Evolutionary conservation across 2,329 filamentous ascomycete species (phyloP), one percentile per base, ranked within the genome.

Genomic region (Paraphaeosphaeria minitans): DNA sequence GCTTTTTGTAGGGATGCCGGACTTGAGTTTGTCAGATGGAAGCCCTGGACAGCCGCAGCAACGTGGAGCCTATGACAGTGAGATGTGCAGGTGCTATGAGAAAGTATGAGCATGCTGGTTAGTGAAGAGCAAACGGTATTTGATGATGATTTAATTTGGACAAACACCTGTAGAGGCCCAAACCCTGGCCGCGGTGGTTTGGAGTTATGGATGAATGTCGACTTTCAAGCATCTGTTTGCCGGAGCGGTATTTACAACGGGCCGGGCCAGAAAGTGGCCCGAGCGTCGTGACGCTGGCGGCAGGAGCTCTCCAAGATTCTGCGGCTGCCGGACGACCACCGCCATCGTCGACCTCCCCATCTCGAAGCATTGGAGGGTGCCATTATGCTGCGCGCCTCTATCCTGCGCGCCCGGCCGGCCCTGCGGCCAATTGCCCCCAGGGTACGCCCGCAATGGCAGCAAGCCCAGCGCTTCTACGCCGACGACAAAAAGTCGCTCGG

Each of bases 331-430:
- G 35, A 62, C 65, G 57, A 10, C 51, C 60, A 48, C 55, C 60
- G 52, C 35, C 53, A 46, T 41, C 59, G 63, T 56, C 59, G 58
- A 50, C 56, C 64, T 57, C 60, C 45, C 59, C 66, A 65, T 68
- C 62, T 54, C 55, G 63, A 63, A 66, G 64, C 67, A 67, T 66
- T 64, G 65, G 66, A 70, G 70, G 72, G 77, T 77, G 81, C 80
- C 78, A 80, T 72, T 69, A 85, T 85, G 83, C 81, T 85, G 81
- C 83, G 83, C 77, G 80, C 79, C 70, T 82, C 82, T 71, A 77
- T 84, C 76, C 76, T 81, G 65, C 75, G 80, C 72, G 82, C 75
- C 70, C 65, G 77, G 70, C 72, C 79, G 76, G 77, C 78, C 75
- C 78, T 68, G 61, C 65, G 71, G 67, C 67, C 69, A 70, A 61